phyloP scores from a whole-genome alignment of 1,139 yeast genomes.

The Debaryomycetaceae sp. region DNA sequence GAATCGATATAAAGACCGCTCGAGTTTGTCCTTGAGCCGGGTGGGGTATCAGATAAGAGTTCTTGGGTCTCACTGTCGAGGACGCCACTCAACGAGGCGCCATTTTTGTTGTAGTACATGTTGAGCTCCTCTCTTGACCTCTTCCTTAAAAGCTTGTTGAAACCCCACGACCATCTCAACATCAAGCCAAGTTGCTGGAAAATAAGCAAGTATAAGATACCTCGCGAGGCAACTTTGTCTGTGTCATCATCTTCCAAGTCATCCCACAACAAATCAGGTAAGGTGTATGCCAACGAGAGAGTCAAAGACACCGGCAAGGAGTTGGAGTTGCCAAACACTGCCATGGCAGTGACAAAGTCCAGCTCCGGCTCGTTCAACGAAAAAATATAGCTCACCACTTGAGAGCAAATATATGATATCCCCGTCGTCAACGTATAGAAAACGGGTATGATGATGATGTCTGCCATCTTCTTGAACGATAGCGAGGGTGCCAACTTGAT shows the following conservation, averaged over 20 bases:
- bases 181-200: slow-evolving; percentile 86
- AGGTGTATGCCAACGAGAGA: slow-evolving; percentile 64
- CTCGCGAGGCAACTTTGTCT: slow-evolving; percentile 76
- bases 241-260: slow-evolving; percentile 61
- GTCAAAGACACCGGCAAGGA: slow-evolving; percentile 78
- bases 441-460: slow-evolving; percentile 70
- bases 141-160: slow-evolving; percentile 62
- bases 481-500: slow-evolving; percentile 74
- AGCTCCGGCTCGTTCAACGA: slow-evolving; percentile 60
- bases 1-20: not conserved
- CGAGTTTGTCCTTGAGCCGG: not conserved
- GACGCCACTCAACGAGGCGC: slow-evolving; percentile 6
- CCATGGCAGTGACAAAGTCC: slow-evolving; percentile 85
- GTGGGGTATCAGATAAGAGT: not conserved
- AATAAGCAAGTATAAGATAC: slow-evolving; percentile 69
- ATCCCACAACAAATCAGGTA: slow-evolving; percentile 75
- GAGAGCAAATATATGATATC: slow-evolving; percentile 56
- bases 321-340: slow-evolving; percentile 81
- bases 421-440: slow-evolving; percentile 63
- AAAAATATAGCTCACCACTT: slow-evolving; percentile 43
- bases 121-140: slow-evolving; percentile 42
- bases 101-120: slow-evolving; percentile 18
- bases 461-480: slow-evolving; percentile 62
- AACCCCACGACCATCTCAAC: slow-evolving; percentile 92
- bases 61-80: slow-evolving; percentile 7